These are phyloP conservation scores for Ascochyta clinopodiicola DNA, from an alignment of 2,329 filamentous ascomycete genomes.

Conservation along the genomic window DNA sequence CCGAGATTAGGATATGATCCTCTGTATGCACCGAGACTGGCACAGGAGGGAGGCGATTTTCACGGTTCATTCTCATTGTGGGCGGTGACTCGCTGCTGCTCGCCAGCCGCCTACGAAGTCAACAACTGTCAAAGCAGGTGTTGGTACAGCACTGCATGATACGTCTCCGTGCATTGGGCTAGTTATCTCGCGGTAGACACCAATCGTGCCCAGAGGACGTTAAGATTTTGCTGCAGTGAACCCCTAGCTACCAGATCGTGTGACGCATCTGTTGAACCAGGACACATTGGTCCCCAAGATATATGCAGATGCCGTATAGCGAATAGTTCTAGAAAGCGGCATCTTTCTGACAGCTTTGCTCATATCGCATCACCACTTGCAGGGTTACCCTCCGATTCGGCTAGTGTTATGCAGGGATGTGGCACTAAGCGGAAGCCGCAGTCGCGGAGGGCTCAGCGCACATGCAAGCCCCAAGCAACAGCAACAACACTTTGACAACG, in stretches of 20 bases:
- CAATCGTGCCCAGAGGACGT: background rate
- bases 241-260: background rate
- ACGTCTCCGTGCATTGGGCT: background rate
- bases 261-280: background rate
- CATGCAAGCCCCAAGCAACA: constrained; percentile 35
- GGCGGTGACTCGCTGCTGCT: background rate
- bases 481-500: constrained; percentile 18
- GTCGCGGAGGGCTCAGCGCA: constrained; percentile 25
- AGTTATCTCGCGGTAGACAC: background rate
- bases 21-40: background rate
- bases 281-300: background rate
- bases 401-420: constrained; percentile 27
- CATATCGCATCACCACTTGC: background rate
- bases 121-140: background rate
- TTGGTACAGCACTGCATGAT: background rate
- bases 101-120: background rate
- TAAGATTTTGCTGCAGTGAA: background rate
- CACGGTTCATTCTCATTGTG: background rate
- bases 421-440: constrained; percentile 19
- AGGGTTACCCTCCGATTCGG: background rate
- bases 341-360: background rate
- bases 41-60: background rate
- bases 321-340: background rate
- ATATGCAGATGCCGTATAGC: background rate
- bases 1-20: background rate